phyloP scores from a whole-genome alignment of 768 basidiomycete genomes.

The Trametes cubensis region DNA sequence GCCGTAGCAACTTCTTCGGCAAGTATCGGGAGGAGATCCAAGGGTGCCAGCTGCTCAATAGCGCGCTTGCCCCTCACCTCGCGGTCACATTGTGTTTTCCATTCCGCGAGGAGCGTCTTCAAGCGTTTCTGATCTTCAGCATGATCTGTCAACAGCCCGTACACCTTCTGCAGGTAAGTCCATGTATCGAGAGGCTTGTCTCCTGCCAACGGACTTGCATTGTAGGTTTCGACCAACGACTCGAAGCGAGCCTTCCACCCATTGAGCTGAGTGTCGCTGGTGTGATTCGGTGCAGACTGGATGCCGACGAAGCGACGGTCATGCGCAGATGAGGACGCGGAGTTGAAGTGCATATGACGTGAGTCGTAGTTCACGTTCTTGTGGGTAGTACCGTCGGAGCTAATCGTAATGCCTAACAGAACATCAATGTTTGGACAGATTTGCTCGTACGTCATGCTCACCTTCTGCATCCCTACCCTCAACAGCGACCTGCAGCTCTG shows the following conservation, averaged over 20 bases:
- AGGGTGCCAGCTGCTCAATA: neutral
- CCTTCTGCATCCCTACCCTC: neutral
- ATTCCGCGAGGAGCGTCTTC: neutral
- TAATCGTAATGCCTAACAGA: neutral
- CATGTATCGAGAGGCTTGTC: neutral
- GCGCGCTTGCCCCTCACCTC: neutral
- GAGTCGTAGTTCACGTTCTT: neutral
- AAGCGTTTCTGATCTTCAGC: slow-evolving; percentile 21
- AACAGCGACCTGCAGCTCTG: neutral
- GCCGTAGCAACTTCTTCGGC: neutral
- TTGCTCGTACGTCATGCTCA: neutral
- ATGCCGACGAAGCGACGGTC: neutral
- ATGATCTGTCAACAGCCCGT: slow-evolving; percentile 11
- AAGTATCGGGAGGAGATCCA: neutral
- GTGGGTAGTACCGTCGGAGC: neutral
- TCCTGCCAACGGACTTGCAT: neutral
- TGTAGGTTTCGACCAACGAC: neutral
- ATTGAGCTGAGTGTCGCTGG: neutral
- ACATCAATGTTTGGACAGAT: neutral
- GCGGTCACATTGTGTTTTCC: neutral
- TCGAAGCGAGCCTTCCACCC: neutral
- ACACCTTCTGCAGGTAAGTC: neutral
- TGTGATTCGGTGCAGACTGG: neutral
- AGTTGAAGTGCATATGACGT: neutral
- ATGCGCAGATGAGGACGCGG: neutral